A percentile compares a stretch with the other conserved stretches of the same genome.
These are phyloP conservation scores for Uronychia setigera DNA, from an alignment of 73 alveolate species.

Conservation along the genomic window DNA sequence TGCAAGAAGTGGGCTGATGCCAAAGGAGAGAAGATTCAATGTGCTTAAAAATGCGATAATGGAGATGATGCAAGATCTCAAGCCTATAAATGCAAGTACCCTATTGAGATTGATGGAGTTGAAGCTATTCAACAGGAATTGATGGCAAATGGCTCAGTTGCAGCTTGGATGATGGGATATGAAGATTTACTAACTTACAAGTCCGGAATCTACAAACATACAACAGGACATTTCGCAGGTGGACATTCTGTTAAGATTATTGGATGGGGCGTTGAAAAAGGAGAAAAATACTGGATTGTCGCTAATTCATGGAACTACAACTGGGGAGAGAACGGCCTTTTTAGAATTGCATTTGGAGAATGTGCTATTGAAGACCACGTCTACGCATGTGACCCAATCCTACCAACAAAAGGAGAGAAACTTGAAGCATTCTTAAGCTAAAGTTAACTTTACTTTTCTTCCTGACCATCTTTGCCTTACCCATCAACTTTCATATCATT, in stretches of 20 bases:
- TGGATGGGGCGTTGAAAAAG: slow-evolving; percentile 87
- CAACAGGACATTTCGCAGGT: slow-evolving; percentile 72
- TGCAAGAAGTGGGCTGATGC: too few species aligned
- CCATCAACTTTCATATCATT: slow-evolving; percentile 95
- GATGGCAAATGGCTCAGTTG: slow-evolving; percentile 46
- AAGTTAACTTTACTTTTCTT: too few species aligned
- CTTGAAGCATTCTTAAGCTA: too few species aligned
- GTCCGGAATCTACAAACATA: slow-evolving; percentile 70
- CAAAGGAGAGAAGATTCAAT: too few species aligned
- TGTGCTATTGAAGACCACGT: too few species aligned
- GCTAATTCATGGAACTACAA: slow-evolving; percentile 85
- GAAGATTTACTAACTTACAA: slow-evolving; percentile 73
- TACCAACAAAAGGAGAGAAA: too few species aligned
- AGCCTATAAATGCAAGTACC: too few species aligned
- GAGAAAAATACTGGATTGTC: slow-evolving; percentile 79
- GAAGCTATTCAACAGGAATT: slow-evolving; percentile 48
- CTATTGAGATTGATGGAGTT: slow-evolving; percentile 43
- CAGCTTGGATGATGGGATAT: slow-evolving; percentile 58
- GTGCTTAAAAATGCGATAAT: too few species aligned
- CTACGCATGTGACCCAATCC: too few species aligned
- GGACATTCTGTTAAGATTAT: slow-evolving; percentile 85
- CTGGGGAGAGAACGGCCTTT: slow-evolving; percentile 93
- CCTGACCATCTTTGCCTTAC: too few species aligned
- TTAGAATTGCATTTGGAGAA: slow-evolving; percentile 77
- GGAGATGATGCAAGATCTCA: too few species aligned